These are phyloP conservation scores for Elongisporangium undulatum DNA, from an alignment of 352 stramenopile genomes.

Conservation along the genomic window DNA sequence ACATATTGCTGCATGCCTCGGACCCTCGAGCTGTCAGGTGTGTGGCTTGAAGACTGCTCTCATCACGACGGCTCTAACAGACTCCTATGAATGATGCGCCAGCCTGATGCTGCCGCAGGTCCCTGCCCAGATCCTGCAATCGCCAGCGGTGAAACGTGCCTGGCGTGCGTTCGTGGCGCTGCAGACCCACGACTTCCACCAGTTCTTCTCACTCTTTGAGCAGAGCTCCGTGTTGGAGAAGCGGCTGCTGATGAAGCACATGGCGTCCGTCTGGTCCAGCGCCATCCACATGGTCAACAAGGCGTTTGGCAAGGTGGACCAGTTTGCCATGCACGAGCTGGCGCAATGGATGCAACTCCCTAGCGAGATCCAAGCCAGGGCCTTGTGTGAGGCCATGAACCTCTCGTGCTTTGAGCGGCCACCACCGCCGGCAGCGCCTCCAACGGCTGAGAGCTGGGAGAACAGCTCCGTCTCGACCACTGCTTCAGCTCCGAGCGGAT, in stretches of 20 bases:
- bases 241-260: slow-evolving; percentile 31
- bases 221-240: slow-evolving; percentile 36
- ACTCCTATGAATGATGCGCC: neutral
- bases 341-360: slow-evolving; percentile 22
- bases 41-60: too few species aligned
- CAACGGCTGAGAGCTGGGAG: slow-evolving; percentile 11
- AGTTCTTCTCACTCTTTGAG: slow-evolving; percentile 21
- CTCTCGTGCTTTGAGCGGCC: slow-evolving; percentile 27
- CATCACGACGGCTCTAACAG: too few species aligned
- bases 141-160: slow-evolving; percentile 25
- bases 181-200: slow-evolving; percentile 37
- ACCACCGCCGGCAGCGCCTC: neutral
- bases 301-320: slow-evolving; percentile 52
- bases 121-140: slow-evolving; percentile 9
- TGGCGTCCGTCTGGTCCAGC: slow-evolving; percentile 27
- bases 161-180: slow-evolving; percentile 47
- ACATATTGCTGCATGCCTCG: slow-evolving; percentile 54
- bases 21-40: slow-evolving; percentile 37
- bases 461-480: slow-evolving; percentile 2
- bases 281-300: slow-evolving; percentile 55
- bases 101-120: slow-evolving; percentile 35
- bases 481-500: slow-evolving; percentile 8
- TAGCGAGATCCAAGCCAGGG: slow-evolving; percentile 10
- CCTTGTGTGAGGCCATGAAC: slow-evolving; percentile 39
- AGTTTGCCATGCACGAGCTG: slow-evolving; percentile 38